Evolutionary conservation across 2,329 filamentous ascomycete species (phyloP).

Genomic region (Xylariaceae sp.): DNA sequence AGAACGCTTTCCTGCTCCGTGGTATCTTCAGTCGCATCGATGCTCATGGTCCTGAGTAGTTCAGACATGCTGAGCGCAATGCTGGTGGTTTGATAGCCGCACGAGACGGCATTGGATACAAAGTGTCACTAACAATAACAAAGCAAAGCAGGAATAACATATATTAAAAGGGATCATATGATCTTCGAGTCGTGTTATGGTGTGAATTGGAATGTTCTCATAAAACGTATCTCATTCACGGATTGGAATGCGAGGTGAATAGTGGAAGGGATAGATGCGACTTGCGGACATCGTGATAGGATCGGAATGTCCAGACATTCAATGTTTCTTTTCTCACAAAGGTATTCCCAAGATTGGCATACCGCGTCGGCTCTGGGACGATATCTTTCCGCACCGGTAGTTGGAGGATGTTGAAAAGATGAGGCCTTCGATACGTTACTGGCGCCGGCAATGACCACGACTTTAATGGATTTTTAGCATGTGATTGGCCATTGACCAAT

Average conservation of each 20-base stretch:
- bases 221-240: not conserved
- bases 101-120: not conserved
- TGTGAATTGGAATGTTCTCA: not conserved
- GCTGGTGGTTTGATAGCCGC: not conserved
- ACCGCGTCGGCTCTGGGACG: not conserved
- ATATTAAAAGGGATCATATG: not conserved
- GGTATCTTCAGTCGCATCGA: slow-evolving; percentile 14
- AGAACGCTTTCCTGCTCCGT: slow-evolving; percentile 6
- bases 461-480: not conserved
- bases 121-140: not conserved
- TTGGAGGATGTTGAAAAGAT: not conserved
- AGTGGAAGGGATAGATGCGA: not conserved
- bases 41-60: slow-evolving; percentile 1
- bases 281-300: not conserved
- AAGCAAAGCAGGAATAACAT: not conserved
- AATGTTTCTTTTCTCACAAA: not conserved
- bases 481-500: not conserved
- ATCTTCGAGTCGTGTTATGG: not conserved
- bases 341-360: too few relatives aligned
- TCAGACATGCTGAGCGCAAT: not conserved
- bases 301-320: not conserved
- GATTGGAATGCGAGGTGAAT: not conserved
- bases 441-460: not conserved
- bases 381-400: not conserved
- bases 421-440: not conserved